These are phyloP conservation scores for Trichoderma oligosporum DNA, from an alignment of 2,329 filamentous ascomycete species.

Conservation along the genomic window DNA sequence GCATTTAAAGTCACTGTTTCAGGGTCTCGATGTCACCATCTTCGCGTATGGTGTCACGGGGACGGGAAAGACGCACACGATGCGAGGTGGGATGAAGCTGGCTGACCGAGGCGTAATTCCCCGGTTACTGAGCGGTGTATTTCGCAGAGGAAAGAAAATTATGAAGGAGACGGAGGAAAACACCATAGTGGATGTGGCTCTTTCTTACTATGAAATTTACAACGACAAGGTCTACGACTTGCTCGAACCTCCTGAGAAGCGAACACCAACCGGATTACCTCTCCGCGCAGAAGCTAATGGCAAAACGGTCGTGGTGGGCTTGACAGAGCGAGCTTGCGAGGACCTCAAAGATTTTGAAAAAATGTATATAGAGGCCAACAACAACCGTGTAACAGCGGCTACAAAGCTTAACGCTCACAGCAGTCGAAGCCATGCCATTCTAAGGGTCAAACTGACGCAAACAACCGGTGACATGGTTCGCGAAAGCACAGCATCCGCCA, in stretches of 20 bases:
- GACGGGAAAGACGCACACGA: constrained; percentile 92
- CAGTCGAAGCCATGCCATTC: constrained; percentile 82
- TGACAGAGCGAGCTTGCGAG: constrained; percentile 77
- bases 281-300: constrained; percentile 82
- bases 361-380: constrained; percentile 87
- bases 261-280: constrained; percentile 73
- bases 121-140: constrained; percentile 77
- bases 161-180: constrained; percentile 70
- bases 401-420: constrained; percentile 93
- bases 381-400: constrained; percentile 81
- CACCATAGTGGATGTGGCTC: constrained; percentile 66
- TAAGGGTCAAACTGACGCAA: constrained; percentile 84
- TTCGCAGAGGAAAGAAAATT: constrained; percentile 79
- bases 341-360: constrained; percentile 87
- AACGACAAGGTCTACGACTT: constrained; percentile 93
- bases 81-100: constrained; percentile 84
- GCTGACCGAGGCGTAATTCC: constrained; percentile 87
- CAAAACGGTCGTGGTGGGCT: constrained; percentile 80
- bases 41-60: constrained; percentile 94
- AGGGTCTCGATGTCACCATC: constrained; percentile 80
- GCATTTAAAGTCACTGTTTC: constrained; percentile 86
- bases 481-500: constrained; percentile 84
- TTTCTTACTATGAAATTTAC: constrained; percentile 96
- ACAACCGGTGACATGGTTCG: constrained; percentile 63
- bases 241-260: constrained; percentile 82